Evolutionary conservation across 768 basidiomycete genomes (phyloP), one percentile per base, ranked within the genome.

Genomic region (Cubamyces lactineus): DNA sequence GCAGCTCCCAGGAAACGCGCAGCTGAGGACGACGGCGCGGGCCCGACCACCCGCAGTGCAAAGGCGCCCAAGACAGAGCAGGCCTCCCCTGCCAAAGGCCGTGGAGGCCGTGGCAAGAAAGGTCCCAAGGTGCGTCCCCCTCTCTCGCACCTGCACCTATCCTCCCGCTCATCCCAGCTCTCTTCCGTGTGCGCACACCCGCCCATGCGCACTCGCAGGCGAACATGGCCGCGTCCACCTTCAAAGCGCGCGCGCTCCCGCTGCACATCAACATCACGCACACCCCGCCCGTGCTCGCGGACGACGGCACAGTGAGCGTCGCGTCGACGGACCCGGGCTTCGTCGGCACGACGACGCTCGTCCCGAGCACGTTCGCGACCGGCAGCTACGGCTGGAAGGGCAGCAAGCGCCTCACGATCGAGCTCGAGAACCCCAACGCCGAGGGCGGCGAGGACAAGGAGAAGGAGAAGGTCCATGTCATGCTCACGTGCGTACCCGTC

Each of bases 321-420:
- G 73, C 76, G 6, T 67, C 75, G 3, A 73, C 71, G 3, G 91
- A 91, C 72, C 78, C 84, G 26, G 90, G 88, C 11, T 79, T 83
- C 70, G 77, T 92, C 63, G 84, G 83, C 16, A 79, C 75, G 43
- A 71, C 86, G 21, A 81, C 82, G 0, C 78, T 92, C 7, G 66
- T 80, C 3, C 84, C 92, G 1, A 81, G 74, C 60, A 77, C 82
- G 41, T 92, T 94, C 73, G 68, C 77, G 15, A 91, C 90, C 0
- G 90, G 91, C 12, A 90, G 88, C 70, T 91, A 88, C 71, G 92
- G 92, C 17, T 94, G 92, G 92, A 93, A 92, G 72, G 91, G 87
- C 2, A 83, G 74, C 72, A 88, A 86, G 72, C 82, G 86, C 24
- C 73, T 92, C 61, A 80, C 78, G 1, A 79, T 94, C 53, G 88